Evolutionary conservation across 129 eudicot genomes (phyloP).

Genomic region (Glebionis coronaria): DNA sequence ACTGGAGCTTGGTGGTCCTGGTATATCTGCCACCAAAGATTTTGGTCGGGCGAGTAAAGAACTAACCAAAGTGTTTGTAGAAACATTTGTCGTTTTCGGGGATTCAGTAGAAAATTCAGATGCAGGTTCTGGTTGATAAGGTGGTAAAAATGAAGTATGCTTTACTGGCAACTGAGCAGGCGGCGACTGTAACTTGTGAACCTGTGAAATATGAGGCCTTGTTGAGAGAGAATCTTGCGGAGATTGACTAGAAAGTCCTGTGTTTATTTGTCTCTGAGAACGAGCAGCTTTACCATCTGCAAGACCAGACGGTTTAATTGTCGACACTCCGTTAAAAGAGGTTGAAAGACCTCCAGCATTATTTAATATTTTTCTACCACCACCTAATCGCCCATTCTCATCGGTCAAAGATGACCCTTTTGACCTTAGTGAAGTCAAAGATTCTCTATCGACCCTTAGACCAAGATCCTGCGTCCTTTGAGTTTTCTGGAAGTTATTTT

Average conservation of each 20-base stretch:
- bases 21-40: slow-evolving; percentile 30
- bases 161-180: slow-evolving; percentile 39
- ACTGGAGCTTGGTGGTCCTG: slow-evolving; percentile 51
- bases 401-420: no score
- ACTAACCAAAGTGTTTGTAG: slow-evolving; percentile 1
- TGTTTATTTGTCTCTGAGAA: slow-evolving; percentile 24
- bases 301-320: neutral
- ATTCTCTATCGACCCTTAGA: no score
- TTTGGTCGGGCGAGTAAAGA: slow-evolving; percentile 42
- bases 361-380: no score
- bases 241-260: slow-evolving; percentile 30
- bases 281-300: slow-evolving; percentile 45
- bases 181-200: slow-evolving; percentile 23
- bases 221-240: slow-evolving; percentile 38
- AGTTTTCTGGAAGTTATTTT: no score
- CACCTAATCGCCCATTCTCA: no score
- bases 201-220: slow-evolving; percentile 37
- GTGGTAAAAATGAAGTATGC: slow-evolving; percentile 27
- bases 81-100: slow-evolving; percentile 22
- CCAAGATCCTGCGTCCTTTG: no score
- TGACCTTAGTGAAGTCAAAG: no score
- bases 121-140: slow-evolving; percentile 34
- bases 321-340: no score
- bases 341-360: no score
- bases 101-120: slow-evolving; percentile 19